Conservation (phyloP, 2,329 filamentous ascomycete genomes). For the Chalara sp. region DNA sequence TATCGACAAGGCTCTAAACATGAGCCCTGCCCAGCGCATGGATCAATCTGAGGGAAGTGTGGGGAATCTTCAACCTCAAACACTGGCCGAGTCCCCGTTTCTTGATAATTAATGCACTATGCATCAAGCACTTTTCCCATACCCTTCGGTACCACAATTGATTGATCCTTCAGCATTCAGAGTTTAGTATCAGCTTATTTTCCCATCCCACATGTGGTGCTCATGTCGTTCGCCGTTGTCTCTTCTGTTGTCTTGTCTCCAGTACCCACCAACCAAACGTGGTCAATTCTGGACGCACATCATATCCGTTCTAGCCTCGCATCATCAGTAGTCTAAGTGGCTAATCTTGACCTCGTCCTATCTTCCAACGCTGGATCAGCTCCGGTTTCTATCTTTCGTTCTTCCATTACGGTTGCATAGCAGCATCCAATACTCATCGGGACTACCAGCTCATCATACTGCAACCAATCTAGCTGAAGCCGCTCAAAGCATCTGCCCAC, state of each 20-base stretch:
- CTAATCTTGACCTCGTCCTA: constrained; percentile 19
- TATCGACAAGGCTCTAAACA: constrained; percentile 25
- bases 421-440: constrained; percentile 9
- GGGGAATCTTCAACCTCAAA: constrained; percentile 28
- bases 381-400: background rate
- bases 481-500: constrained; percentile 16
- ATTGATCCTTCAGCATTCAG: constrained; percentile 7
- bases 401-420: constrained; percentile 13
- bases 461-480: constrained; percentile 16
- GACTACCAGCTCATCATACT: background rate
- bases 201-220: constrained; percentile 17
- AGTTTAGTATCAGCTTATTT: constrained; percentile 10
- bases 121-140: constrained; percentile 10
- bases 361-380: constrained; percentile 3
- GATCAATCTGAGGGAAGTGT: constrained; percentile 21
- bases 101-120: constrained; percentile 27
- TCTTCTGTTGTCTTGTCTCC: constrained; percentile 19
- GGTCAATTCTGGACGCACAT: constrained; percentile 18
- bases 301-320: constrained; percentile 22
- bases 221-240: constrained; percentile 25
- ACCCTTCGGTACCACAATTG: constrained; percentile 1
- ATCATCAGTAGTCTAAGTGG: constrained; percentile 13
- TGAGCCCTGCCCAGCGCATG: constrained; percentile 19
- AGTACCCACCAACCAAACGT: constrained; percentile 23
- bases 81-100: constrained; percentile 23